These are phyloP conservation scores for Alternaria brassicae DNA, from an alignment of 2,329 filamentous ascomycete genomes.

Conservation along the genomic window DNA sequence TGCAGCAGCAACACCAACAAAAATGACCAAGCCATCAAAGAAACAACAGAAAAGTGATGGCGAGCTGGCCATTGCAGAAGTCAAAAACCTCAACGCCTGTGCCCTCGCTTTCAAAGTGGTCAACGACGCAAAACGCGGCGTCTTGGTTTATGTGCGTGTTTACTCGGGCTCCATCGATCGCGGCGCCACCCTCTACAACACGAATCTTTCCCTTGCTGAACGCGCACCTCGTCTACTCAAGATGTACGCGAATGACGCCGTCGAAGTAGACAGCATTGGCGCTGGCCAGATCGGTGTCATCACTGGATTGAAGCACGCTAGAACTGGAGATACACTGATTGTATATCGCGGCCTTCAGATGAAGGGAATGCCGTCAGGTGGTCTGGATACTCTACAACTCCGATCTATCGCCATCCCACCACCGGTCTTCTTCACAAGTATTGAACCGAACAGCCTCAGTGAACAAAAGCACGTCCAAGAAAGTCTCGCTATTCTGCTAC, in stretches of 20 bases:
- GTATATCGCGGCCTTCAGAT: conserved; percentile 69
- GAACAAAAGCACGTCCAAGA: conserved; percentile 82
- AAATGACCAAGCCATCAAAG: conserved; percentile 21
- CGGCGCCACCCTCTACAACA: conserved; percentile 83
- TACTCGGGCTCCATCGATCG: conserved; percentile 83
- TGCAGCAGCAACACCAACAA: conserved; percentile 33
- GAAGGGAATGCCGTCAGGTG: conserved; percentile 69
- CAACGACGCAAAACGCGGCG: conserved; percentile 82
- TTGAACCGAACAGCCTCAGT: conserved; percentile 79
- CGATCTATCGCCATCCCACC: conserved; percentile 88
- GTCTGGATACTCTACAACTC: conserved; percentile 78
- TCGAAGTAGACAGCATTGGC: conserved; percentile 80
- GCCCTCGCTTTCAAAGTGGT: conserved; percentile 91
- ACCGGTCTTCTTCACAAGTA: conserved; percentile 94
- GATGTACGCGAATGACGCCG: conserved; percentile 86
- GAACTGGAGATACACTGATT: conserved; percentile 91
- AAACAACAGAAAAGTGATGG: conserved; percentile 11
- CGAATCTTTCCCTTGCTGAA: conserved; percentile 80
- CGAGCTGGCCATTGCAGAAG: conserved; percentile 37
- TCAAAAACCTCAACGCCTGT: conserved; percentile 72
- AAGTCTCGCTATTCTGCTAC: conserved; percentile 76
- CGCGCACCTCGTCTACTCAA: conserved; percentile 81
- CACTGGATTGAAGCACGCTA: conserved; percentile 84
- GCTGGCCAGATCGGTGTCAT: conserved; percentile 95
- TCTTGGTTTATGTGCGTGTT: conserved; percentile 89